A percentile compares a stretch with the other conserved stretches of the same genome.
Conservation (phyloP, 2,329 filamentous ascomycete genomes). For the Aspergillus chevalieri region DNA sequence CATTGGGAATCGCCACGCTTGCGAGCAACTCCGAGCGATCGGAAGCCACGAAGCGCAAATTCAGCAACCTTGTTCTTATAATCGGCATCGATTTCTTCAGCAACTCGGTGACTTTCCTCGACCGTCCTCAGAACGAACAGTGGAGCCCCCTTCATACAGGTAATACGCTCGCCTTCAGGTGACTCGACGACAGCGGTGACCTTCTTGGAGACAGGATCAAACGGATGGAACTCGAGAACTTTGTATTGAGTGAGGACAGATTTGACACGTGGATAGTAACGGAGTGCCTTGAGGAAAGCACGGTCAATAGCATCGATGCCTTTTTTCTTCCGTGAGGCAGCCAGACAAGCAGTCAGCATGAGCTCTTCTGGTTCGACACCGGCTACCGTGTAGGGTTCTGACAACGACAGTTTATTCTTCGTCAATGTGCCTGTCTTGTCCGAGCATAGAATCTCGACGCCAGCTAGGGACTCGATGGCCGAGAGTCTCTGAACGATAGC, state of each 20-base stretch:
- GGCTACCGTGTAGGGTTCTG: conserved; percentile 75
- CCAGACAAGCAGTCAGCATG: conserved; percentile 86
- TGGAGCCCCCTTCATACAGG: conserved; percentile 86
- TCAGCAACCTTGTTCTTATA: conserved; percentile 93
- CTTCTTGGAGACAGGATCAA: conserved; percentile 92
- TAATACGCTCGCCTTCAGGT: conserved; percentile 74
- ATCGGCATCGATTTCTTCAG: conserved; percentile 67
- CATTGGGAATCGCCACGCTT: conserved; percentile 75
- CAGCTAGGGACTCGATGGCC: conserved; percentile 84
- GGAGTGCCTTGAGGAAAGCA: conserved; percentile 82
- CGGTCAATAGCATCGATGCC: conserved; percentile 93
- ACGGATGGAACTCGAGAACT: conserved; percentile 77
- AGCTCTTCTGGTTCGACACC: conserved; percentile 82
- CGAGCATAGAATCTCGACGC: conserved; percentile 89
- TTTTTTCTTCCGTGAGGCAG: conserved; percentile 90
- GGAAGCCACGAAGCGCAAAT: conserved; percentile 88
- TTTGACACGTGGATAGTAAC: conserved; percentile 78
- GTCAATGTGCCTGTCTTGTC: conserved; percentile 92
- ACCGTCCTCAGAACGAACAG: conserved; percentile 82
- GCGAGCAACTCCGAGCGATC: conserved; percentile 86
- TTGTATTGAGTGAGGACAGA: conserved; percentile 73
- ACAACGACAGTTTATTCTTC: conserved; percentile 86
- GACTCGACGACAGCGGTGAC: conserved; percentile 78
- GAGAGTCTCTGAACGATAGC: conserved; percentile 90
- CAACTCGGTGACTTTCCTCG: conserved; percentile 74